Base-by-base conservation (phyloP, 1,139 yeast species). In the Saccharomyces pastorianus region DNA sequence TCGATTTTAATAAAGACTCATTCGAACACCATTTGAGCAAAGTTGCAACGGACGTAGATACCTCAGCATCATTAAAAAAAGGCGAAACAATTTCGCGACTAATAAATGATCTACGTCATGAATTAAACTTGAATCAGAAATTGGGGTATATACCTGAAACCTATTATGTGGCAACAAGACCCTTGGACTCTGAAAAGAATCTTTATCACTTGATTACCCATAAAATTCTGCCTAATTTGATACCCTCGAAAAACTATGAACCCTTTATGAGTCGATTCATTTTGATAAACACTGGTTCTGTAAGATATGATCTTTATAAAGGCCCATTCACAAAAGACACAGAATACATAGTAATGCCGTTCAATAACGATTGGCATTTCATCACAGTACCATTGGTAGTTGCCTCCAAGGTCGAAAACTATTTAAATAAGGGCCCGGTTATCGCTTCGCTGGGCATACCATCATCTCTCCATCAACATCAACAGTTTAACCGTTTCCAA, bases 261-360 rank as follows among this genome's bases (percentile, higher is more conserved):
- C 49, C 61, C 5, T 47, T 59, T 8, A 58, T 64, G 6, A 80
- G 87, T 28, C 75, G 96, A 56, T 73, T 83, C 27, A 78, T 89
- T 32, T 72, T 88, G 49, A 81, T 89, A 56, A 93, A 93, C 65
- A 86, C 97, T 0, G 98, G 98, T 0, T 86, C 96, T 0, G 78
- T 93, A 4, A 79, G 99, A 51, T 93, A 88, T 67, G 98, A 93
- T 67, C 71, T 93, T 54, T 87, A 86, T 72, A 82, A 85, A 67
- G 99, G 98, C 0, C 83, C 85, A 1, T 93, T 85, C 66, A 90
- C 96, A 0, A 72, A 75, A 47, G 96, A 91, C 69, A 78, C 95
- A 0, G 86, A 87, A 58, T 93, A 76, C 65, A 88, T 87, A 50
- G 87, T 93, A 0, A 84, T 96, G 0, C 98, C 99, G 0, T 93